Base-by-base conservation (phyloP, 352 stramenopile genomes). In the Phytophthora fragariae region DNA sequence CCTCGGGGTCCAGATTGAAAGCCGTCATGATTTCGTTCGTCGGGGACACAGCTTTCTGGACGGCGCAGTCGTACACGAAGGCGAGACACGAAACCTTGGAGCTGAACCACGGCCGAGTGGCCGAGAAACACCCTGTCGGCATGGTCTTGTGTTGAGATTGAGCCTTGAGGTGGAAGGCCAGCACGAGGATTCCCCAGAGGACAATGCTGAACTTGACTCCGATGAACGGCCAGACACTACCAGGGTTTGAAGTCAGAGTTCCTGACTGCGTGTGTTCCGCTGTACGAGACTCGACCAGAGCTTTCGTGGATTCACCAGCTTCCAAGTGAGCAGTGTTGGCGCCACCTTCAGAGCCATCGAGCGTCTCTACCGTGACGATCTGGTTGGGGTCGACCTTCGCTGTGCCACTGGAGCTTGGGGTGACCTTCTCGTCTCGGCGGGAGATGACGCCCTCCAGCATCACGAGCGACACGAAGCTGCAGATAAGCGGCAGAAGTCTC, bases 31-130 rank as follows among this genome's bases (percentile, higher is more conserved):
- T 35, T n/a, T 64, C 70, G 44, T 73, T 68, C 2, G 64, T 73
- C 0, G 70, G 70, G 33, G 70, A 63, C 56, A 49, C 56, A 0
- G 64, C 39, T 9, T 35, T 55, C 64, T 73, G 64, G 11, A 31
- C 65, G 19, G 44, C 57, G 37, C 70, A 76, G 47, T 76, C 57
- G 47, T 63, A 76, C 2, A 68, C 64, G 46, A 76, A 72, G 7
- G 57, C 60, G 41, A 76, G 39, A 5, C 70, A 76, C 46, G 70
- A 67, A 5, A 65, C 60, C 8, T 76, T 76, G 27, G 70, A 52
- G 53, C 44, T 73, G 46, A 76, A 68, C 70, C 70, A 76, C 24
- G 70, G 70, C 1, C 46, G 70, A 14, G 70, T 76, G 4, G 59
- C 35, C 2, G 24, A 49, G 58, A 73, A 68, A 46, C 70, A 76